Base-by-base conservation (phyloP, 2,329 filamentous ascomycete species). In the Diaporthe sp. region DNA sequence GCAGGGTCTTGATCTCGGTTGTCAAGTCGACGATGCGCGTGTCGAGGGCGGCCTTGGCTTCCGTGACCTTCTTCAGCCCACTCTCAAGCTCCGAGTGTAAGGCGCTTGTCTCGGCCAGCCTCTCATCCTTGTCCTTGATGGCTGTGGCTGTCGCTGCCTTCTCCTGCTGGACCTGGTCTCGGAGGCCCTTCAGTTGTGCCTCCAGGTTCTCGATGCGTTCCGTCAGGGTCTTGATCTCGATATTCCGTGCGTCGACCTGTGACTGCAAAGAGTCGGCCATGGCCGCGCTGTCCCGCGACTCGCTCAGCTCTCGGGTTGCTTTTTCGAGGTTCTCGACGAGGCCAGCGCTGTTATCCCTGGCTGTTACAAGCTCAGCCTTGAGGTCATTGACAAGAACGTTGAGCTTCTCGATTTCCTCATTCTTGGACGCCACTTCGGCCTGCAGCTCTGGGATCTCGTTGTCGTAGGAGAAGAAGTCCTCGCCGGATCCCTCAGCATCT, bases 401-500 rank as follows among this genome's bases (percentile, higher is more conserved):
- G 19, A 98, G 89, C 59, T 88, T 89, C 70, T 91, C 89, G 50
- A 97, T 91, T 82, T 96, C 92, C 55, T 90, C 89, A 15, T 92
- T 86, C 79, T 93, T 94, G 73, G 92, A 89, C 69, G 92, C 88
- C 4, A 97, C 82, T 77, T 97, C 93, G 1, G 90, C 88, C 79
- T 97, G 93, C n/a, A 98, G 85, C 71, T 94, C 91, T 4, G 94
- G 94, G 19, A 97, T 88, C 83, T 98, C 96, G 68, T 93, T 93
- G 74, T 98, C 96, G 78, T 95, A 97, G 0, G 95, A 98, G 84
- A 98, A 98, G 83, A 98, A 93, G 65, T 97, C 94, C 77, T 96
- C 94, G 35, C 79, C 81, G 0, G 79, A 77, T 55, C 83, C 85
- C 53, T 84, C 82, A 4, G 81, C 77, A 10, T 75, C 72, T 10